Base-by-base conservation (phyloP, 331 rosid species). In the Quercus lobata region DNA sequence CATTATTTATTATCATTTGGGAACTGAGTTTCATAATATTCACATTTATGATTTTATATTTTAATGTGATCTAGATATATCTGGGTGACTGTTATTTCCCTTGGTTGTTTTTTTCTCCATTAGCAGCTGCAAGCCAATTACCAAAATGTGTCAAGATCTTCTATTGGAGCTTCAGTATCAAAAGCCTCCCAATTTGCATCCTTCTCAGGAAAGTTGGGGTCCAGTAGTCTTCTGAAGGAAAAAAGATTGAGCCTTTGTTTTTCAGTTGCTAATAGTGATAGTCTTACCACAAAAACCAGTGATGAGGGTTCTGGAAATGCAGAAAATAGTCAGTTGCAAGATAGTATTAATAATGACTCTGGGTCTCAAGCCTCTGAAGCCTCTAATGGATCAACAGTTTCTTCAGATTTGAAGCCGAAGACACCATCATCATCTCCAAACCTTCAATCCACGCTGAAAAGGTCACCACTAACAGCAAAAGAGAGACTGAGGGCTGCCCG, bases 401-500 rank as follows among this genome's bases (percentile, higher is more conserved):
- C 78, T 52, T 69, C 79, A n/a, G 72, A 81, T 66, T 86, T 77
- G 57, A 75, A 54, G 54, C 77, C 30, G 77, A 91, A 74, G 34
- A 68, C 89, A 37, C 77, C 74, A 37, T 78, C 74, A 27, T 73
- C 71, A 35, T 68, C 92, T 63, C 73, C 88, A 19, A 76, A 69
- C 44, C 69, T 35, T 18, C 86, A 78, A 79, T 61, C 89, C 60
- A 77, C 56, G 5, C 74, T 76, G n/a, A 89, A 83, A 79, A 84
- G 86, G 73, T 80, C 90, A 1, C 80, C 97, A 15, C 56, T 90
- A 55, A 91, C 94, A 0, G 94, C 94, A 49, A 88, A 92, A 84
- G 98, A 94, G 81, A 90, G 97, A 82, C 82, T 94, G 74, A 91
- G 89, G 82, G 97, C 93, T 5, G 97, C 97, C 62, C 93, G 97